Percentiles rank a stretch among this genome's conserved stretches.
These are phyloP conservation scores for Prinsepia uniflora DNA, from an alignment of 306 rosid species.

Conservation along the genomic window DNA sequence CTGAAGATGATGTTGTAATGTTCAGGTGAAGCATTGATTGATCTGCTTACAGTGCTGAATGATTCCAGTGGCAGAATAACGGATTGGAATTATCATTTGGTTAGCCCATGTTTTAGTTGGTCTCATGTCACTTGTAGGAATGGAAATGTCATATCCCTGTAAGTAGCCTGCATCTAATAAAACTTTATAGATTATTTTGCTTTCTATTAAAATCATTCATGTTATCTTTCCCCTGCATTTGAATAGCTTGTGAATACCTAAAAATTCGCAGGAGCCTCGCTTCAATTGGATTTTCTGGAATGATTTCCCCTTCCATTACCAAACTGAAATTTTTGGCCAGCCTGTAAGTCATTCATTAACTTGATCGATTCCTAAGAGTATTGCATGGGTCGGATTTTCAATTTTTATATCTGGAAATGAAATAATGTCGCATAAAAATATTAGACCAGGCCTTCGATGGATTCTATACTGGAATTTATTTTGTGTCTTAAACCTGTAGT, in stretches of 20 bases:
- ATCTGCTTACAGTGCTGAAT: constrained; percentile 54
- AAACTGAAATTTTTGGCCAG: constrained; percentile 62
- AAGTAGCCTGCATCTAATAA: constrained; percentile 32
- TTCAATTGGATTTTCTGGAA: constrained; percentile 76
- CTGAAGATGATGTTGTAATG: not conserved
- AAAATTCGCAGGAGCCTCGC: constrained; percentile 63
- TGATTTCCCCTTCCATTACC: constrained; percentile 68
- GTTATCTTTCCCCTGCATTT: constrained; percentile 15
- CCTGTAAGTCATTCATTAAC: constrained; percentile 54
- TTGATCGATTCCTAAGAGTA: not conserved
- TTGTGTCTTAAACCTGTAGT: no score
- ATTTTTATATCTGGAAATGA: not conserved
- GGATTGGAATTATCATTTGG: constrained; percentile 66
- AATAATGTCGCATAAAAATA: not conserved
- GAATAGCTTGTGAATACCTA: constrained; percentile 14
- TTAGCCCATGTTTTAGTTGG: constrained; percentile 93
- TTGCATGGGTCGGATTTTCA: not conserved
- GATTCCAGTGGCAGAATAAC: constrained; percentile 54
- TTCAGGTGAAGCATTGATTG: constrained; percentile 75
- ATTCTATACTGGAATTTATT: no score
- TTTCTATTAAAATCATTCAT: not conserved
- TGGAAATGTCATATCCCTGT: constrained; percentile 78
- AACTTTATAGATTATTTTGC: not conserved
- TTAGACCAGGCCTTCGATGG: no score
- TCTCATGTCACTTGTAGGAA: constrained; percentile 67